A percentile compares a stretch with the other conserved stretches of the same genome.
These are phyloP conservation scores for Fraxinus greggii DNA, from an alignment of 305 asterid species.

Conservation along the genomic window DNA sequence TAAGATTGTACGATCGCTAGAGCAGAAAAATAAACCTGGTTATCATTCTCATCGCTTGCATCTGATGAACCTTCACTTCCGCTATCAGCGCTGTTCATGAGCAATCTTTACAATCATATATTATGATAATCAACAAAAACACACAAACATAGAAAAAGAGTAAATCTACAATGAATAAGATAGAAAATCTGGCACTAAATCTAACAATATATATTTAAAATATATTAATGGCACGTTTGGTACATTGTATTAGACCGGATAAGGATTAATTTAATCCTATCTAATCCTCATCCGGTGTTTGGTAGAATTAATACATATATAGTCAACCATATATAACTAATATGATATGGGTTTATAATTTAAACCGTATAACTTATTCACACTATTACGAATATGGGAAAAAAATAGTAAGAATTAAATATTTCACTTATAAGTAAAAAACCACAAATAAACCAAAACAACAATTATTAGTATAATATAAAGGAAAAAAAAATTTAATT, in stretches of 20 bases:
- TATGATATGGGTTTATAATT: background rate
- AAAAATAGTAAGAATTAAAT: background rate
- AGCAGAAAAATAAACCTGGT: constrained; percentile 40
- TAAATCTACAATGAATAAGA: background rate
- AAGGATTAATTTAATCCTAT: background rate
- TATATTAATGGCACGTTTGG: background rate
- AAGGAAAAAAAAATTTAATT: background rate
- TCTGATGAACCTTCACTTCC: constrained; percentile 90
- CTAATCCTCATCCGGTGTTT: background rate
- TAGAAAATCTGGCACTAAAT: background rate
- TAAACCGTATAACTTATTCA: background rate
- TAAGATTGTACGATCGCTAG: background rate
- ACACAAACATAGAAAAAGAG: background rate
- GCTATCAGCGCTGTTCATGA: constrained; percentile 69
- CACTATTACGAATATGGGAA: background rate
- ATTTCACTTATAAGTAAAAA: background rate
- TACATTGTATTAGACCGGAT: background rate
- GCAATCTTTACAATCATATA: constrained; percentile 33
- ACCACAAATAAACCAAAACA: background rate
- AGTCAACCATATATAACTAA: background rate
- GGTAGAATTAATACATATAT: background rate
- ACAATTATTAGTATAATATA: background rate
- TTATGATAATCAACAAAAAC: constrained; percentile 8
- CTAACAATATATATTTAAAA: background rate
- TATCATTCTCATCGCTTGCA: constrained; percentile 74